Percentiles rank a stretch among this genome's conserved stretches.
These are phyloP conservation scores for Leavenworthia alabamica DNA, from an alignment of 345 rosid genomes.

Conservation along the genomic window DNA sequence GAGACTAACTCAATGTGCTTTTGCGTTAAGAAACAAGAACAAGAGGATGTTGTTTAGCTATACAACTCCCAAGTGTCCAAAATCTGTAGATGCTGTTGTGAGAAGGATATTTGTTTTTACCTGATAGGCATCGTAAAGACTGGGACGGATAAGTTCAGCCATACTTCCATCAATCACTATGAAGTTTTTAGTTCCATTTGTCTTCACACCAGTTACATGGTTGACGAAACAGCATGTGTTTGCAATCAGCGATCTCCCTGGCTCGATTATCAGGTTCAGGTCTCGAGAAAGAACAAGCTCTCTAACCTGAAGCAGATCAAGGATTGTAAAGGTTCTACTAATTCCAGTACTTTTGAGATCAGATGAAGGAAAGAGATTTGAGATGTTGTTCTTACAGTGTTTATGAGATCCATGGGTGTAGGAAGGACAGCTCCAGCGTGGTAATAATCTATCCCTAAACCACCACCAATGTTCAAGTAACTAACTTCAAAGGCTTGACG, in stretches of 20 bases:
- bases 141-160: slow-evolving; percentile 97
- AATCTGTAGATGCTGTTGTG: background rate
- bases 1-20: slow-evolving; percentile 97
- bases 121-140: slow-evolving; percentile 95
- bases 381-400: slow-evolving; percentile 55
- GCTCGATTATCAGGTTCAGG: slow-evolving; percentile 85
- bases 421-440: slow-evolving; percentile 87
- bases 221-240: slow-evolving; percentile 91
- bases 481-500: slow-evolving; percentile 83
- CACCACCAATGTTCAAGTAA: slow-evolving; percentile 94
- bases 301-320: slow-evolving; percentile 50
- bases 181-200: slow-evolving; percentile 89
- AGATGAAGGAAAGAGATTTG: slow-evolving; percentile 2
- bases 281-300: slow-evolving; percentile 74
- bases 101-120: slow-evolving; percentile 38
- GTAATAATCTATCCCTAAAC: slow-evolving; percentile 91
- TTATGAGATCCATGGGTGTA: slow-evolving; percentile 82
- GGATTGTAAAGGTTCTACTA: slow-evolving; percentile 6
- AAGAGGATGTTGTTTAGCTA: slow-evolving; percentile 20
- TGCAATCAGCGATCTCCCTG: slow-evolving; percentile 94
- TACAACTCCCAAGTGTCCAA: background rate
- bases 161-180: slow-evolving; percentile 96
- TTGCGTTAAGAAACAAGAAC: slow-evolving; percentile 23
- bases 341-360: background rate
- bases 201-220: slow-evolving; percentile 93